Percentiles rank a stretch among this genome's conserved stretches.
These are phyloP conservation scores for Cladorrhinum sp. DNA, from an alignment of 2,329 filamentous ascomycete genomes.

Conservation along the genomic window DNA sequence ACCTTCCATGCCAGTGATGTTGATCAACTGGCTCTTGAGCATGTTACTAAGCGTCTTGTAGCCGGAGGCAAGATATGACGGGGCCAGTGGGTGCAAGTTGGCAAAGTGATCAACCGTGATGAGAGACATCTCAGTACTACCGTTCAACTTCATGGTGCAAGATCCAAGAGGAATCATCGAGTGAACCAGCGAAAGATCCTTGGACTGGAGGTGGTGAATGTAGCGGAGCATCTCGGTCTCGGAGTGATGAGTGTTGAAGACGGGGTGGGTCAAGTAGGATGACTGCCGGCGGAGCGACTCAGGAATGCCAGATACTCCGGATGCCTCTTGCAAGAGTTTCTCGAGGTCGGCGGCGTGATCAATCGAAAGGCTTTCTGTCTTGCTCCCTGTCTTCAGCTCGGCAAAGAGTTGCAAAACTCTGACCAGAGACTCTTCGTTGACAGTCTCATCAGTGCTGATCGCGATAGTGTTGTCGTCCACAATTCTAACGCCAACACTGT, in stretches of 20 bases:
- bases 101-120: slow-evolving; percentile 74
- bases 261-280: slow-evolving; percentile 77
- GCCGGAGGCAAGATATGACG: slow-evolving; percentile 59
- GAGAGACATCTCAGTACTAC: slow-evolving; percentile 87
- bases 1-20: slow-evolving; percentile 87
- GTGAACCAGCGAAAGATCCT: slow-evolving; percentile 89
- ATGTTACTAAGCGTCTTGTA: slow-evolving; percentile 68
- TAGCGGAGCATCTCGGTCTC: slow-evolving; percentile 93
- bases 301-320: slow-evolving; percentile 41
- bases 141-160: slow-evolving; percentile 98
- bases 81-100: slow-evolving; percentile 78
- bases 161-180: slow-evolving; percentile 97
- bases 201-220: slow-evolving; percentile 88
- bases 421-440: slow-evolving; percentile 30
- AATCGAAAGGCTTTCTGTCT: slow-evolving; percentile 23
- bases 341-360: neutral
- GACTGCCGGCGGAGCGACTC: slow-evolving; percentile 66
- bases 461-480: slow-evolving; percentile 60
- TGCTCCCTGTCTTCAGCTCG: neutral
- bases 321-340: slow-evolving; percentile 32
- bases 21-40: slow-evolving; percentile 71
- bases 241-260: slow-evolving; percentile 93
- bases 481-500: slow-evolving; percentile 59
- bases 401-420: slow-evolving; percentile 20
- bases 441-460: slow-evolving; percentile 72